These are phyloP conservation scores for Saussurea involucrata DNA, from an alignment of 129 eudicot species.

Conservation along the genomic window DNA sequence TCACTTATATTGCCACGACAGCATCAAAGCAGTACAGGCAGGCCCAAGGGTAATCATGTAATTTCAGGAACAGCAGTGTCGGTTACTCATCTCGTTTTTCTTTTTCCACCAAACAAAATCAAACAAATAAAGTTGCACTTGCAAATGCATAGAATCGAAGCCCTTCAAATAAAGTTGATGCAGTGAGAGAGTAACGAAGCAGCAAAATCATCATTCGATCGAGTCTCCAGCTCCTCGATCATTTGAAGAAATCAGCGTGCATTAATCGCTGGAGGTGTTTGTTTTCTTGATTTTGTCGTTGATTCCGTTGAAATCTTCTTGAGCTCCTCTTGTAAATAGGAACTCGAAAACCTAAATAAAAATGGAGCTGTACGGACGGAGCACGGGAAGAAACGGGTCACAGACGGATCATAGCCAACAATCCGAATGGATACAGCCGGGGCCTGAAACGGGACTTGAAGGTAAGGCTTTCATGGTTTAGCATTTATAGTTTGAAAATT, in stretches of 20 bases:
- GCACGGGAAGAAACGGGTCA: constrained; percentile 36
- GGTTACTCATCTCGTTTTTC: constrained; percentile 40
- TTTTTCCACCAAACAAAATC: constrained; percentile 37
- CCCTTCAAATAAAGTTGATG: constrained; percentile 34
- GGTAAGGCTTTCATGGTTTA: constrained; percentile 33
- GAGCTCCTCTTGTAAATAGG: constrained; percentile 2
- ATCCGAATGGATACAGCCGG: constrained; percentile 55
- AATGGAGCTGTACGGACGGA: constrained; percentile 89
- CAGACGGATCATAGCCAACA: constrained; percentile 45
- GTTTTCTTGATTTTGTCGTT: not conserved
- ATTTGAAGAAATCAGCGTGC: not conserved
- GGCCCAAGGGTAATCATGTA: constrained; percentile 5
- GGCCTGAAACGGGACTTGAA: constrained; percentile 56
- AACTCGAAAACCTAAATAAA: constrained; percentile 8
- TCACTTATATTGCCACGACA: not conserved
- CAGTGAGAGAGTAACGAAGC: constrained; percentile 19
- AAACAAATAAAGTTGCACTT: constrained; percentile 34
- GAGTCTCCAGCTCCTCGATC: constrained; percentile 7
- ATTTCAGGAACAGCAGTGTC: constrained; percentile 20
- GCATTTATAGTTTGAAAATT: not conserved
- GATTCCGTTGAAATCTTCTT: constrained; percentile 10
- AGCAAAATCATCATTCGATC: constrained; percentile 23
- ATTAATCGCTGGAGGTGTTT: not conserved
- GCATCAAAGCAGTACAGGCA: not conserved
- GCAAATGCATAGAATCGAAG: constrained; percentile 31